Base-by-base conservation (phyloP, 2,329 filamentous ascomycete species). In the Aspergillus vadensis region DNA sequence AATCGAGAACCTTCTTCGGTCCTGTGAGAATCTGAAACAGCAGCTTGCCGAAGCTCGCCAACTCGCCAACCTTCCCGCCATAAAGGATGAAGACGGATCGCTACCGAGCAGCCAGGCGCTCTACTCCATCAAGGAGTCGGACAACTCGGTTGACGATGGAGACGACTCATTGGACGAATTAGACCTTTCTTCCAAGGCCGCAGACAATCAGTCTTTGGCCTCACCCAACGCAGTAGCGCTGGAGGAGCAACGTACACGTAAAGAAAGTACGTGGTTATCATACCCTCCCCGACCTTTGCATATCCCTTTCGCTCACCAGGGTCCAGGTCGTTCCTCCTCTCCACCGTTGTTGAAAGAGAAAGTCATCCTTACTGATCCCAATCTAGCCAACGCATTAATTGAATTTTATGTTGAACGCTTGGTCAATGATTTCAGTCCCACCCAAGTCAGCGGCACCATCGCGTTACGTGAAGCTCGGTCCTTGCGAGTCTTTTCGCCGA, bases 1-100 rank as follows among this genome's bases (percentile, higher is more conserved):
- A 12, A 72, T 73, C 21, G 70, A 72, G 19, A 65, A 65, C 30
- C 63, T 73, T n/a, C 57, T 66, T 52, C 58, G 64, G 10, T 62
- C 63, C 25, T 67, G 67, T 21, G 65, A 67, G 30, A 61, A 51
- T 7, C 54, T 71, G 12, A 65, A 69, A 54, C 59, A 59, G 30
- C 63, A 66, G 43, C 63, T 71, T 10, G 54, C 62, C 7, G 64
- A 69, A 43, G 59, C 65, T 4, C 65, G 65, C 10, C 59, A 55
- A 23, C 39, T 63, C 27, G 62, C 62, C 39, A 66, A 66, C 15
- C 55, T 64, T 5, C 64, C 61, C 10, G 57, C 63, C 3, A 38
- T 64, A 12, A 67, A 68, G 30, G 53, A 58, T 19, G 67, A 66
- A 21, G 61, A 62, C 10, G 55, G 53, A 19, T 17, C 53, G 7